Conservation (phyloP, 1,284 basidiomycete genomes). For the Heliocybe sulcata region DNA sequence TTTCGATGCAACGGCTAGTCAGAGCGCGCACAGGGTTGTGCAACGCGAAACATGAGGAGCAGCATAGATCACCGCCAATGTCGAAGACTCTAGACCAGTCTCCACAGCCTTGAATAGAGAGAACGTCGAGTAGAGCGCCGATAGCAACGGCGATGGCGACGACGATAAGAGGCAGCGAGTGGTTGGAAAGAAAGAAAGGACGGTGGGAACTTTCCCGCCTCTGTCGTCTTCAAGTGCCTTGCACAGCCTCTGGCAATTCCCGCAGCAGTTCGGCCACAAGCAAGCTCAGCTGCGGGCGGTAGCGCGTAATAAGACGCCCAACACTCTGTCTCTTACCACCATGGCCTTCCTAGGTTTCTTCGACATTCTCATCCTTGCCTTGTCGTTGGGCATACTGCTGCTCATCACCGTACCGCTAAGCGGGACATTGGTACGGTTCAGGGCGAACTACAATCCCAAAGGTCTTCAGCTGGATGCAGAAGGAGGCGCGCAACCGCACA, state of each 20-base stretch:
- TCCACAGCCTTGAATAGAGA: too few relatives aligned
- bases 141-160: background rate
- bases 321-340: slow-evolving; percentile 15
- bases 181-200: slow-evolving; percentile 28
- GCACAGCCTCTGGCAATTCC: background rate
- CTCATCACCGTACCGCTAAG: slow-evolving; percentile 47
- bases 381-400: slow-evolving; percentile 40
- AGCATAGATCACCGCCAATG: too few relatives aligned
- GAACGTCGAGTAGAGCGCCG: too few relatives aligned
- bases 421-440: slow-evolving; percentile 63
- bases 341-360: slow-evolving; percentile 28
- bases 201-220: background rate
- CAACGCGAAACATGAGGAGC: too few relatives aligned
- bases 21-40: too few relatives aligned
- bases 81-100: too few relatives aligned
- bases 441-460: slow-evolving; percentile 78
- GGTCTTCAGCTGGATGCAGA: slow-evolving; percentile 78
- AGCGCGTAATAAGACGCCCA: background rate
- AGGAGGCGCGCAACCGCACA: slow-evolving; percentile 68
- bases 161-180: slow-evolving; percentile 24
- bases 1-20: background rate
- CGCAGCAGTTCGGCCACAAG: background rate
- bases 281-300: background rate
- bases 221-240: slow-evolving; percentile 5
- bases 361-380: slow-evolving; percentile 37